Evolutionary conservation across 441 rosid species (phyloP), one percentile per base, ranked within the genome.

Genomic region (Francoa sonchifolia): DNA sequence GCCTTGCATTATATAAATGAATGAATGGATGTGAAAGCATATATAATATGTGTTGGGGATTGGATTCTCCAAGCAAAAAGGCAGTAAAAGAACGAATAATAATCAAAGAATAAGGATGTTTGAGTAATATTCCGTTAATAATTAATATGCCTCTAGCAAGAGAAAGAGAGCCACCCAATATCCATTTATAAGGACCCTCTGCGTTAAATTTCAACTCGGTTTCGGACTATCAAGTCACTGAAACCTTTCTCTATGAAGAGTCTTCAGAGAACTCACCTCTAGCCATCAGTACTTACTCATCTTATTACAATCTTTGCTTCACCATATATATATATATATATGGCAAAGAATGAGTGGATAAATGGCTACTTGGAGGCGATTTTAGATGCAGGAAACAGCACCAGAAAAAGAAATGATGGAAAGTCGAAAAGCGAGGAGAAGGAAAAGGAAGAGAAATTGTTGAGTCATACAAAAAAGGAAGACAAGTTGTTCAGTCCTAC

Each of bases 341-440:
- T 79, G 85, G 94, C 96, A 7, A 60, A 86, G 60, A 87, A 87
- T 54, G 94, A 87, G 35, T 82, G 96, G 96, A 80, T 87, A 52
- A 79, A 87, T 44, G 79, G 96, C 29, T 87, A 87, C 57, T 68
- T 82, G 52, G 94, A 87, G 63, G 96, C 96, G 5, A 87, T 87
- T 19, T 68, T 87, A 34, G 96, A 83, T 39, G 94, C 56, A 42
- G 97, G 94, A 50, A 71, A 67, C 21, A 58, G 66, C 55, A 36
- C 44, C 25, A 69, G 56, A 48, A 68, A 73, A 46, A 66, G 45
- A 53, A 44, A 62, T 16, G 86, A 71, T 65, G 78, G 70, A 27
- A 68, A 70, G 48, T 34, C 58, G 52, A 71, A 72, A 76, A 34
- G 20, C 35, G 14, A 32, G 7, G 21, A 16, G 38, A 16, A 4